phyloP scores from a whole-genome alignment of 176 grass and related monocot genomes.

The Cenchrus purpureus region DNA sequence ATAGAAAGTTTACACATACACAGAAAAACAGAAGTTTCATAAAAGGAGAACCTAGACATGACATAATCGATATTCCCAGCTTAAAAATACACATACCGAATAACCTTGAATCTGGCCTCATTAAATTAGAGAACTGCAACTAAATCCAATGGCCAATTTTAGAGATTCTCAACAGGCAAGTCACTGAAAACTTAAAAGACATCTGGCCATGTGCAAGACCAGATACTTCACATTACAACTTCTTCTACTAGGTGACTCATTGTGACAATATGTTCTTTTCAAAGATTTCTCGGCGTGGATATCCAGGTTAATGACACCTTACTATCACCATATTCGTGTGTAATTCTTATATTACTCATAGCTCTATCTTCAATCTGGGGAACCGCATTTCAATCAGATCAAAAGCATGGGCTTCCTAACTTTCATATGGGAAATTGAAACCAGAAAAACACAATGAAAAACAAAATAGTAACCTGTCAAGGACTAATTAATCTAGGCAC shows the following conservation, averaged over 20 bases:
- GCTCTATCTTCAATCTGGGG: background rate
- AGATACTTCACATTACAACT: background rate
- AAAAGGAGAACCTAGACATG: background rate
- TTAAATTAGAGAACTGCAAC: background rate
- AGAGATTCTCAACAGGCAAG: background rate
- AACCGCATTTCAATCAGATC: background rate
- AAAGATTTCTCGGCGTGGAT: background rate
- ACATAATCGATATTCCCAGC: background rate
- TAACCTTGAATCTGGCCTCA: slow-evolving; percentile 14
- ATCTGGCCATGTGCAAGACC: background rate
- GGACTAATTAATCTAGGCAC: background rate
- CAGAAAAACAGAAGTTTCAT: background rate
- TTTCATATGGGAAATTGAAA: background rate
- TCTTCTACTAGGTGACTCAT: background rate
- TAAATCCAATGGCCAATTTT: background rate
- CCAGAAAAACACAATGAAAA: background rate
- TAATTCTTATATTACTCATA: background rate
- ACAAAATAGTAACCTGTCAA: background rate
- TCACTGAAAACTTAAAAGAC: background rate
- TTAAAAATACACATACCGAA: slow-evolving; percentile 20
- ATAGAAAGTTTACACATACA: background rate
- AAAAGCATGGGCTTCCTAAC: background rate
- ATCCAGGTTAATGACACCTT: background rate
- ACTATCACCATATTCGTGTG: background rate
- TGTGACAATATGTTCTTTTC: background rate